Base-by-base conservation (phyloP, 2,329 filamentous ascomycete genomes). In the Ascochyta koolunga region DNA sequence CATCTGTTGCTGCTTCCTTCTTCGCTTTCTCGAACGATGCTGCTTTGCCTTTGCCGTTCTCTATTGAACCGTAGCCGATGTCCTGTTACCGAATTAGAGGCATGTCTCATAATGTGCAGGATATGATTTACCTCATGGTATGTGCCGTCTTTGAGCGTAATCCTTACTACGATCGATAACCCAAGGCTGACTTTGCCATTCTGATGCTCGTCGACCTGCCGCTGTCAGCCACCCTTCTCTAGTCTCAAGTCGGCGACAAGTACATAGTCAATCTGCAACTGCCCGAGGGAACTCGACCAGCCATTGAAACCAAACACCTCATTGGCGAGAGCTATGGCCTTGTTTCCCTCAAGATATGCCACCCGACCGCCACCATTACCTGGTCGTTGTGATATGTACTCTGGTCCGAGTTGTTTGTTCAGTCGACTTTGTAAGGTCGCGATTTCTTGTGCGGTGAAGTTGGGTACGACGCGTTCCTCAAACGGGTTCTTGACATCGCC, bases 21-120 rank as follows among this genome's bases (percentile, higher is more conserved):
- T 98, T 99, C 1, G 95, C 93, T 77, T 99, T 99, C 74, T 99
- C 95, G 68, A 98, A 99, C 0, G 93, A 95, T 45, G 90, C 89
- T 3, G 93, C 93, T 78, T 99, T 99, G 50, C 91, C 90, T 76
- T 93, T 96, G 74, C 89, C 91, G 69, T 99, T 99, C 75, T 98
- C 93, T 65, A 96, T 96, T 63, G 95, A 90, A 7, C 95, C 95
- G 69, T 99, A 99, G 24, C 95, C 95, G 58, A 98, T 89, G 71
- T 99, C 95, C 83, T 85, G 51, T 46, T 16, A 7, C 24, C 27
- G 46, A 8, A 21, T 5, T 3, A n/a, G 11, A 10, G 25, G 13
- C 25, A 16, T 35, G 8, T 27, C 15, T 21, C 16, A 13, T 37
- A 7, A 10, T 22, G 33, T 15, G 4, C 19, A 24, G 8, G 1